Base-by-base conservation (phyloP, 2,329 filamentous ascomycete genomes). In the Cytospora piceae region DNA sequence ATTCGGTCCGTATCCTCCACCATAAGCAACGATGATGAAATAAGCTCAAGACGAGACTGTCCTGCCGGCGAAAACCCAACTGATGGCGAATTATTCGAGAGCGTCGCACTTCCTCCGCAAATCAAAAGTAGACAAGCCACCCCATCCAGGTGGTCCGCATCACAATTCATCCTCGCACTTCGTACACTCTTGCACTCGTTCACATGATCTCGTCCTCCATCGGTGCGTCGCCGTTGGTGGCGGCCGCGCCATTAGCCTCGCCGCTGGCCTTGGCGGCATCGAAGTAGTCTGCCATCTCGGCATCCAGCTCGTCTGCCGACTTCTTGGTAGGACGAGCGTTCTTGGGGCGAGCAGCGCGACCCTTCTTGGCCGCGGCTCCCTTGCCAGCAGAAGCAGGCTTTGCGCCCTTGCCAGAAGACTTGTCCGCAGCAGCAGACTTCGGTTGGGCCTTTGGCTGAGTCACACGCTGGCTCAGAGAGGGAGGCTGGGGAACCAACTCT, bases 281-380 rank as follows among this genome's bases (percentile, higher is more conserved):
- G 76, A 96, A 98, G 82, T 99, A 99, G 78, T 98, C 95, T 24
- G 88, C 89, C 95, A 99, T 99, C 78, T 99, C 95, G 5, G 92
- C 93, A 77, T 99, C 95, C 31, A 99, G 88, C 81, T 99, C 94
- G 76, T 97, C 94, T 1, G 90, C 88, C 0, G 93, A 96, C 91
- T 98, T 98, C 82, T 96, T 83, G 74, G 88, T 80, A 71, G 90
- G 84, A 73, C 90, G 87, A 70, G 84, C 82, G 73, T 82, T 90
- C 71, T 88, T 88, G 52, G 75, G 77, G 37, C 60, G 60, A 31
- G 39, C 63, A 69, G 82, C 82, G 65, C 84, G 82, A 67, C 80
- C 79, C 76, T 83, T 85, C 78, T 84, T 84, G 72, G 80, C 78
- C 69, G 80, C 81, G 54, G 51, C 63, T 51, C 79, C 81, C 77